A percentile compares a stretch with the other conserved stretches of the same genome.
These are phyloP conservation scores for Aspergillus fumigatiaffinis DNA, from an alignment of 2,329 filamentous ascomycete species.

Conservation along the genomic window DNA sequence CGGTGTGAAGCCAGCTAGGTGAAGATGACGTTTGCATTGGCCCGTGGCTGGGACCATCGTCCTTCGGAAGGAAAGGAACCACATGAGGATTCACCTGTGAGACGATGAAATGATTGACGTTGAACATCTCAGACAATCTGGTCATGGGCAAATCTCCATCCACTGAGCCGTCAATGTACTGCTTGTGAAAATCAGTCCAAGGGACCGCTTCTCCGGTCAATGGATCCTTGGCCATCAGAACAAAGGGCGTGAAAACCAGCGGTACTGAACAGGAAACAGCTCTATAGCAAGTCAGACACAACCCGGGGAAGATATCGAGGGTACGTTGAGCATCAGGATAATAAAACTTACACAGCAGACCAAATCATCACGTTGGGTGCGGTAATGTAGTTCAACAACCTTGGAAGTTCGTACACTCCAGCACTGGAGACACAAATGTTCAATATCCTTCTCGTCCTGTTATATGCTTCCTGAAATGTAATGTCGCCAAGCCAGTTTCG, in stretches of 20 bases:
- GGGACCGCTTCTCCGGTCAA: slow-evolving; percentile 70
- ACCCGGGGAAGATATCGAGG: not conserved
- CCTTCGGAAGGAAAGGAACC: slow-evolving; percentile 74
- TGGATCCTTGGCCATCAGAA: slow-evolving; percentile 79
- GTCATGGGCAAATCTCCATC: slow-evolving; percentile 93
- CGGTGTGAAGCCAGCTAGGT: slow-evolving; percentile 59
- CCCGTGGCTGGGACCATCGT: slow-evolving; percentile 50
- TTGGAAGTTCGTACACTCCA: slow-evolving; percentile 79
- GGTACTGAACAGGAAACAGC: slow-evolving; percentile 95
- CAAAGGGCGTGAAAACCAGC: slow-evolving; percentile 74
- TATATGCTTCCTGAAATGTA: slow-evolving; percentile 94
- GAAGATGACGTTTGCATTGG: slow-evolving; percentile 29
- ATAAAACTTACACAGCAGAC: slow-evolving; percentile 70
- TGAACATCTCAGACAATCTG: slow-evolving; percentile 88
- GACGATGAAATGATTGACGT: slow-evolving; percentile 97
- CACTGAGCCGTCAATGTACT: slow-evolving; percentile 91
- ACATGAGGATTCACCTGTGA: slow-evolving; percentile 96
- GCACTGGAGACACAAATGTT: slow-evolving; percentile 93
- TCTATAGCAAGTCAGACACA: slow-evolving; percentile 28
- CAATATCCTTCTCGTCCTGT: slow-evolving; percentile 83
- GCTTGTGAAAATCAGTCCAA: slow-evolving; percentile 81
- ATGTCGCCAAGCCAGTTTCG: slow-evolving; percentile 75
- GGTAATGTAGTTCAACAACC: slow-evolving; percentile 87
- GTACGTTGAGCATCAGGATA: not conserved
- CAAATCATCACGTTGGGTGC: slow-evolving; percentile 93